Evolutionary conservation across 768 basidiomycete species (phyloP), one percentile per base, ranked within the genome.

Genomic region (Dictyophora rubrovolvata): DNA sequence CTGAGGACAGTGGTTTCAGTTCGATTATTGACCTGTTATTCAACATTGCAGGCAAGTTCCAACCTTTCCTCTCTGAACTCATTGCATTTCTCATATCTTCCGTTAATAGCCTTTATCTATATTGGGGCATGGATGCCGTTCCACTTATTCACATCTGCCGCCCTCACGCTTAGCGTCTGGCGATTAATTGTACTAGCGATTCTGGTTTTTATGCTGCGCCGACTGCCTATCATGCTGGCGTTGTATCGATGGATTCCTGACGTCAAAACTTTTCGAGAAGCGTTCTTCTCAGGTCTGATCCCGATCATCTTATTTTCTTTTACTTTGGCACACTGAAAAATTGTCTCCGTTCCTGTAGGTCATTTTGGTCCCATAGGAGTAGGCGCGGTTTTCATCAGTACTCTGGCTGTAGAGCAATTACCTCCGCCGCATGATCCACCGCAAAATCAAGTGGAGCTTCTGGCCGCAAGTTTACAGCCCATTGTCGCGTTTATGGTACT

Each of bases 121-220:
- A 87, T 98, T 61, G 96, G 96, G 61, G 94, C 95, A 35, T 93
- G 94, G 86, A 94, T 94, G 82, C 96, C 96, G 0, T 98, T 99
- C 72, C 70, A 78, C 66, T 77, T 79, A 53, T 98, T 95, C 75
- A 73, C 76, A 60, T 78, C 90, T 68, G 71, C 73, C 9, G 75
- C 72, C 48, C 75, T 87, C 64, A 85, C 86, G 1, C 74, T 99
- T 53, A 80, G 77, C 48, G 84, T 89, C 10, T 92, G 93, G 89
- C 77, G 93, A 28, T 78, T 99, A 18, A 71, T 96, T 54, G 85
- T 91, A 42, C 79, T 94, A 53, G 88, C 88, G 2, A 77, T 97
- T 54, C 76, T 87, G 54, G 79, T 97, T n/a, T 74, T 99, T 54
- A 64, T 93, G 1, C 73, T 98, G 17, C 81, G 92, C 33, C 79